Percentiles rank a stretch among this genome's conserved stretches.
These are phyloP conservation scores for Chaetomium strumarium DNA, from an alignment of 2,329 filamentous ascomycete species.

Conservation along the genomic window DNA sequence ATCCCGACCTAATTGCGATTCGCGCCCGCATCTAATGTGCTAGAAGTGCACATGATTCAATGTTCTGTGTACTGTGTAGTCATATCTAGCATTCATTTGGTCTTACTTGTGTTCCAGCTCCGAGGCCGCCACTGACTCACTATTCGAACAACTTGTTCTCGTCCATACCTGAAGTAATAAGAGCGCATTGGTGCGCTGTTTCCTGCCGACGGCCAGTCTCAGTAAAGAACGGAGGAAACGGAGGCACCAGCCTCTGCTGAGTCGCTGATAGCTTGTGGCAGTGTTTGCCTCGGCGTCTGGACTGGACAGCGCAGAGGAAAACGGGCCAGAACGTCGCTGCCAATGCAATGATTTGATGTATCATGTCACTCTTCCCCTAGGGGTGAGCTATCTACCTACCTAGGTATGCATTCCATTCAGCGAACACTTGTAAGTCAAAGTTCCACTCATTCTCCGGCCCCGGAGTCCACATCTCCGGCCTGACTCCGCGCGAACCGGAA, in stretches of 20 bases:
- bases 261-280: neutral
- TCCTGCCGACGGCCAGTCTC: neutral
- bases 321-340: neutral
- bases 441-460: neutral
- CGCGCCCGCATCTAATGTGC: no score
- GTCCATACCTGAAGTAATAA: no score
- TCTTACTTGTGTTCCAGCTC: neutral
- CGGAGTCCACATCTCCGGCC: neutral
- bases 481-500: constrained; percentile 1
- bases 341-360: no score
- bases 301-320: neutral
- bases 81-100: neutral
- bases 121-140: neutral
- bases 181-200: neutral
- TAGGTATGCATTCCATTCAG: neutral
- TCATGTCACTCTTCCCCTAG: no score
- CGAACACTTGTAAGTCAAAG: neutral
- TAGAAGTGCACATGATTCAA: neutral
- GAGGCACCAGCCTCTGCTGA: neutral
- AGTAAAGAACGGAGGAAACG: neutral
- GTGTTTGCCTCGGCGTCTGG: neutral
- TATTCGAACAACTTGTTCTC: neutral
- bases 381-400: no score
- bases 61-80: neutral
- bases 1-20: no score